Percentiles rank a stretch among this genome's conserved stretches.
These are phyloP conservation scores for Sphaceloma murrayae DNA, from an alignment of 2,329 filamentous ascomycete genomes.

Conservation along the genomic window DNA sequence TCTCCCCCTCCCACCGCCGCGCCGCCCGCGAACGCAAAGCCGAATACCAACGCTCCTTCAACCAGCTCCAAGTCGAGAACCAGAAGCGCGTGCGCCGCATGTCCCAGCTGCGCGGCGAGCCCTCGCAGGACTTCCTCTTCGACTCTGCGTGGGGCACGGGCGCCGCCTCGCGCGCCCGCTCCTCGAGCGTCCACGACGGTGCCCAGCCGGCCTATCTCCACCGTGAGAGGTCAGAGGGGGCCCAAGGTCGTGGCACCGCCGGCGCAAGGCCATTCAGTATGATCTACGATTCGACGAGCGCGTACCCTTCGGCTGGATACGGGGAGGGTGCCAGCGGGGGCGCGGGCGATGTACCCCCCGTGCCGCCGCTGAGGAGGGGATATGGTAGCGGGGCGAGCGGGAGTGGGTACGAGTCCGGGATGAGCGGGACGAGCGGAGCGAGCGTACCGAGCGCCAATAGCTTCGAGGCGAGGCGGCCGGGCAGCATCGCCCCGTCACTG, in stretches of 20 bases:
- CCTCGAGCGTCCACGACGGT: not conserved
- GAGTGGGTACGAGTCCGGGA: not conserved
- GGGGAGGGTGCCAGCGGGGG: not conserved
- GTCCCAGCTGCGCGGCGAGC: slow-evolving; percentile 15
- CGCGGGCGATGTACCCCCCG: not conserved
- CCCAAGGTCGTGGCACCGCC: not conserved
- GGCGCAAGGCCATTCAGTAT: slow-evolving; percentile 8
- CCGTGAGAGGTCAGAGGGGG: not conserved
- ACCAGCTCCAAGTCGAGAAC: slow-evolving; percentile 9
- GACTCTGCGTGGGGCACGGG: slow-evolving; percentile 12
- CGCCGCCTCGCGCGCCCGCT: slow-evolving; percentile 2
- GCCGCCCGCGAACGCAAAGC: slow-evolving; percentile 10
- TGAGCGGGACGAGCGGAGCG: not conserved
- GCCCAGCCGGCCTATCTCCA: slow-evolving; percentile 1
- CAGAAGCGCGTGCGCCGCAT: slow-evolving; percentile 14
- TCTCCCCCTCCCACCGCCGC: slow-evolving; percentile 10
- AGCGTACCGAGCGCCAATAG: not conserved
- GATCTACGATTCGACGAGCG: slow-evolving; percentile 6
- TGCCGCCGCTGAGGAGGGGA: slow-evolving; percentile 1
- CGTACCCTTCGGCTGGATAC: slow-evolving; percentile 5
- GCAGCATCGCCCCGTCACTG: slow-evolving; percentile 7
- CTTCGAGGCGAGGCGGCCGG: slow-evolving; percentile 13
- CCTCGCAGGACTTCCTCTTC: slow-evolving; percentile 8
- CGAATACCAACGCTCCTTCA: slow-evolving; percentile 9
- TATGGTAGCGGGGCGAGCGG: not conserved